Conservation (phyloP, 176 grass and related monocot species). For the Avena insularis region DNA sequence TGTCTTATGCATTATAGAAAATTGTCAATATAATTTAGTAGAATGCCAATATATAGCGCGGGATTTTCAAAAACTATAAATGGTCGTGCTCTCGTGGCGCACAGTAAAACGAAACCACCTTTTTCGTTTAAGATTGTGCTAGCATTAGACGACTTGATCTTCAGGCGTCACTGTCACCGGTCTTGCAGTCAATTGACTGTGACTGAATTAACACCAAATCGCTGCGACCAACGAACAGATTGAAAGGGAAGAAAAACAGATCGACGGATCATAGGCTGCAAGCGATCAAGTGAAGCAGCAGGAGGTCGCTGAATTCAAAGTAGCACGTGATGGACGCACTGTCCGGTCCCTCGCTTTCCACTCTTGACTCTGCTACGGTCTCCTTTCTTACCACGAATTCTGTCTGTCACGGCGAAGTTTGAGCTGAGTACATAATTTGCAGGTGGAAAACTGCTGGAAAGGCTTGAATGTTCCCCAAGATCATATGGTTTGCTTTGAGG, state of each 20-base stretch:
- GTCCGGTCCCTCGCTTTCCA: no score
- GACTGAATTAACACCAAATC: neutral
- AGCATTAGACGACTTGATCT: neutral
- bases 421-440: no score
- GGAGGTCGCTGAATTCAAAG: neutral
- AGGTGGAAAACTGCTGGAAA: neutral
- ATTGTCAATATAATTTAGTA: no score
- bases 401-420: no score
- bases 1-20: no score
- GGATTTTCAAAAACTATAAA: no score
- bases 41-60: no score
- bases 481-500: neutral
- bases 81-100: no score
- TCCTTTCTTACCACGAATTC: no score
- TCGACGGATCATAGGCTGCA: neutral
- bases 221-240: neutral
- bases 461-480: neutral
- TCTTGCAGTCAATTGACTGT: neutral
- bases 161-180: neutral
- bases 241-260: neutral
- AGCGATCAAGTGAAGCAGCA: neutral
- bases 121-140: neutral
- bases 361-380: no score
- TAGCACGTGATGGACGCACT: constrained; percentile 14
- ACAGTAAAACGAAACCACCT: no score